Base-by-base conservation (phyloP, 2,329 filamentous ascomycete genomes). In the Neopestalotiopsis sp. region DNA sequence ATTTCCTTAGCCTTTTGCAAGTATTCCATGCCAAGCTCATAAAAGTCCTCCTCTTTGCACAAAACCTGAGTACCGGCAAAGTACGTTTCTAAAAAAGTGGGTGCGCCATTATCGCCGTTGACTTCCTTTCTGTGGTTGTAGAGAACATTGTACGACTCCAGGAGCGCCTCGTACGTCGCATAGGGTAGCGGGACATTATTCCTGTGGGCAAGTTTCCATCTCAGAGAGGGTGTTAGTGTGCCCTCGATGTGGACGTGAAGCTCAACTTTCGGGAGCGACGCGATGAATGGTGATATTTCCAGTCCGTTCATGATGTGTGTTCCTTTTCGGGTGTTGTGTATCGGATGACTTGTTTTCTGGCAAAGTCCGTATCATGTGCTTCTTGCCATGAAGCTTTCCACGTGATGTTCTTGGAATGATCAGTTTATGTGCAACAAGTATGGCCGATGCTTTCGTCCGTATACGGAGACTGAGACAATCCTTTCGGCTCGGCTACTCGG, bases 191-290 rank as follows among this genome's bases (percentile, higher is more conserved):
- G n/a, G 10, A 80, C 72, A 4, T 71, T 74, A 69, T 84, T 84
- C 24, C 79, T 78, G 34, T 79, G 76, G 2, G 82, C 76, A 10
- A 84, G 75, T 34, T 78, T 78, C 82, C 81, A 84, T 65, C 79
- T 77, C 1, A 84, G 74, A 20, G 77, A 72, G 0, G 82, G 80
- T 1, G 76, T 79, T n/a, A 84, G 73, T 1, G 81, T 83, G 6
- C 83, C 83, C 76, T 85, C 83, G 64, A 85, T 82, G 73, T 85
- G 83, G 28, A 85, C 68, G 71, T 85, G 83, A 6, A 84, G 81
- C 71, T 85, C 83, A 30, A 84, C 79, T 67, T 84, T 84, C 5
- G 83, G 83, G 1, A 84, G 73, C 1, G 71, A 64, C 1, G 73
- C 69, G 49, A 82, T 78, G 68, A 81, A 81, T 14, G 81, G 75